These are phyloP conservation scores for Rhypophila decipiens DNA, from an alignment of 495 filamentous ascomycete species.

Conservation along the genomic window DNA sequence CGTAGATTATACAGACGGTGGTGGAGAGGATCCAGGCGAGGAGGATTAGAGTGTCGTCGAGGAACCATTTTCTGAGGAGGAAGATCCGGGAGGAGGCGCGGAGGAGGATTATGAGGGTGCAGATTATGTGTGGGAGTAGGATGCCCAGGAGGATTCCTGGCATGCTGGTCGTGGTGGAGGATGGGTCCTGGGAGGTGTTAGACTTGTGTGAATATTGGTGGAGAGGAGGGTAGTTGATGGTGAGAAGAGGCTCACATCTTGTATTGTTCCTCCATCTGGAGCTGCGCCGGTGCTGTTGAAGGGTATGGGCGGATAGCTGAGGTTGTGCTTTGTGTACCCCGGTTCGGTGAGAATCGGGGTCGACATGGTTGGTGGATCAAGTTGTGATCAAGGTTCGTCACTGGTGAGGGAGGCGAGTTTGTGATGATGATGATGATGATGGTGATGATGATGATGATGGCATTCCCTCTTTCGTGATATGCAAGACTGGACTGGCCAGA, in stretches of 20 bases:
- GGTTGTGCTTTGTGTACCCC: conserved; percentile 22
- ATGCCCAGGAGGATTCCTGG: conserved; percentile 22
- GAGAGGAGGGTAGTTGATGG: neutral
- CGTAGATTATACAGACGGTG: conserved; percentile 21
- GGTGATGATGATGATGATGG: no score
- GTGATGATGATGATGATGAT: no score
- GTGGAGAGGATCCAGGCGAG: conserved; percentile 22
- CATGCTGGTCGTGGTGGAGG: conserved; percentile 7
- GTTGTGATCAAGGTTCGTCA: neutral
- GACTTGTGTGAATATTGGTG: neutral
- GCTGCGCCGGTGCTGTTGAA: conserved; percentile 6
- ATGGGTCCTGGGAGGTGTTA: neutral
- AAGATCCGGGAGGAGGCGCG: conserved; percentile 19
- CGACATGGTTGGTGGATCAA: conserved; percentile 2
- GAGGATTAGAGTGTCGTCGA: conserved; percentile 24
- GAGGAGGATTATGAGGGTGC: conserved; percentile 22
- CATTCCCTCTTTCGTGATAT: no score
- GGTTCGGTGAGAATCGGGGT: conserved; percentile 9
- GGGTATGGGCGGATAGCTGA: conserved; percentile 15
- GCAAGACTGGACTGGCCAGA: no score
- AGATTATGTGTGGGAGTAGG: conserved; percentile 22
- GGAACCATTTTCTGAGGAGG: conserved; percentile 25
- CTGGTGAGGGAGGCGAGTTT: neutral
- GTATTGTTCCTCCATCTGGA: neutral
- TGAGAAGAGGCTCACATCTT: neutral